These are phyloP conservation scores for Macrophomina pseudophaseolina DNA, from an alignment of 2,329 filamentous ascomycete species.

Conservation along the genomic window DNA sequence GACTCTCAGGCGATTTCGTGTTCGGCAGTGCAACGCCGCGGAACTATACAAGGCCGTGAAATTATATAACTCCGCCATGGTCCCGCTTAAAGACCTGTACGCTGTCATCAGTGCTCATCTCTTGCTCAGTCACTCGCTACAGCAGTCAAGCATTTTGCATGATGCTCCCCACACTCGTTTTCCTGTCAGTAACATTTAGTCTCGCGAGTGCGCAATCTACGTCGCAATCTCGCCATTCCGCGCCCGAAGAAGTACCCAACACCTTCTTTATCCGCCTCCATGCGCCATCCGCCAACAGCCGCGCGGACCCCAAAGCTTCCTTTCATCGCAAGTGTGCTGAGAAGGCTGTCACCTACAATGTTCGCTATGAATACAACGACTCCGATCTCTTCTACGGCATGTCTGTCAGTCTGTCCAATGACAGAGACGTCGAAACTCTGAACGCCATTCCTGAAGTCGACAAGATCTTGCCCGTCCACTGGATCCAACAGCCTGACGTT, in stretches of 20 bases:
- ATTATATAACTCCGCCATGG: conserved; percentile 1
- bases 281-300: not conserved
- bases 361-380: conserved; percentile 14
- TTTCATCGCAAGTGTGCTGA: conserved; percentile 5
- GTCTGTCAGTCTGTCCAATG: conserved; percentile 3
- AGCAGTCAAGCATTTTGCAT: not conserved
- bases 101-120: not conserved
- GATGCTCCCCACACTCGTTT: not conserved
- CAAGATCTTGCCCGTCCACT: not conserved
- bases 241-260: not conserved
- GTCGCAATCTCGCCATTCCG: not conserved
- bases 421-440: not conserved
- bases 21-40: not conserved
- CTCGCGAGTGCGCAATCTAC: not conserved
- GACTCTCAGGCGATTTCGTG: not conserved
- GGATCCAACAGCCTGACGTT: not conserved
- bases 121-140: conserved; percentile 2
- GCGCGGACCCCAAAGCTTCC: not conserved
- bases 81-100: too few species aligned
- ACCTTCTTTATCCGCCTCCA: conserved; percentile 5
- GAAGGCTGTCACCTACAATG: conserved; percentile 2
- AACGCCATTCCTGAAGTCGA: conserved; percentile 1
- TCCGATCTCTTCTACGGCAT: conserved; percentile 9
- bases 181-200: not conserved
- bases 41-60: too few species aligned